Percentiles rank a stretch among this genome's conserved stretches.
phyloP scores from a whole-genome alignment of 306 rosid genomes.

The Gastrolobium bilobum region DNA sequence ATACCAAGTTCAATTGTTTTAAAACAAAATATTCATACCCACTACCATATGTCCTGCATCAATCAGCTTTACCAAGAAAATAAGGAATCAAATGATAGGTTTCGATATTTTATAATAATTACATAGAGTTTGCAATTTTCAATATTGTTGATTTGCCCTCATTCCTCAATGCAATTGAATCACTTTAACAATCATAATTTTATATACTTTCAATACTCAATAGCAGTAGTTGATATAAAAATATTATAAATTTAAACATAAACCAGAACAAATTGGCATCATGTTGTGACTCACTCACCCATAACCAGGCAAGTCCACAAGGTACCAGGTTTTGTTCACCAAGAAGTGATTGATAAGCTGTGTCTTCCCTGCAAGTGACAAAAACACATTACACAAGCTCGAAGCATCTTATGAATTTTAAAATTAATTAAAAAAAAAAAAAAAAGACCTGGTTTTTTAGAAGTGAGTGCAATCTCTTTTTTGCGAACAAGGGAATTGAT shows the following conservation, averaged over 20 bases:
- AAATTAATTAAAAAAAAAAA: not conserved
- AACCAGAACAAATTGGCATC: not conserved
- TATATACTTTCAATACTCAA: not conserved
- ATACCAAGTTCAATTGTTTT: not conserved
- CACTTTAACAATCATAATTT: not conserved
- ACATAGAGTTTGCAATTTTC: not conserved
- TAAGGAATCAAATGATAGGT: not conserved
- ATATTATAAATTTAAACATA: not conserved
- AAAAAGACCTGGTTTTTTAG: conserved; percentile 86
- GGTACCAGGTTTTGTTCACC: conserved; percentile 93
- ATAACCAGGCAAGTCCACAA: conserved; percentile 97
- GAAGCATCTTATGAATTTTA: not conserved
- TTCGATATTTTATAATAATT: not conserved
- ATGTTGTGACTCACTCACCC: conserved; percentile 60
- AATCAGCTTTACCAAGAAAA: conserved; percentile 12
- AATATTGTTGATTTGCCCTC: not conserved
- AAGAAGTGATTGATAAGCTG: conserved; percentile 93
- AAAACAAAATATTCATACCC: not conserved
- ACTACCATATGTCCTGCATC: not conserved
- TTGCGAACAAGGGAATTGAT: conserved; percentile 86
- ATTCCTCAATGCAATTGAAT: not conserved
- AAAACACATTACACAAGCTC: conserved; percentile 12
- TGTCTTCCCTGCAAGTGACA: conserved; percentile 77
- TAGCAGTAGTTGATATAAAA: not conserved
- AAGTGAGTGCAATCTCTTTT: conserved; percentile 92